Evolutionary conservation across 2,329 filamentous ascomycete species (phyloP).

Genomic region (Coniochaeta ligniaria): DNA sequence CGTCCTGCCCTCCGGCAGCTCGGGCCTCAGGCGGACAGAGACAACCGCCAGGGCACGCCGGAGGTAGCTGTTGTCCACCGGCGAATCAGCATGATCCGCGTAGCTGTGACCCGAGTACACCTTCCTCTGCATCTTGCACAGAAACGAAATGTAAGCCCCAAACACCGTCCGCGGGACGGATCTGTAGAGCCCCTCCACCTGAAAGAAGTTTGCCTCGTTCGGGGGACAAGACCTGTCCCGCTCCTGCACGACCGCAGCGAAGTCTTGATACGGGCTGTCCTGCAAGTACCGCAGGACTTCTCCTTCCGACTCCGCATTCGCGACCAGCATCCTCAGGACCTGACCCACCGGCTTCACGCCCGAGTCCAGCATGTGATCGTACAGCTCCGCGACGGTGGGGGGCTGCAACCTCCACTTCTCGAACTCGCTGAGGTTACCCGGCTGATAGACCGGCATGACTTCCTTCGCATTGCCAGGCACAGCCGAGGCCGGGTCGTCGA

Average conservation of each 20-base stretch:
- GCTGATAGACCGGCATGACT: constrained; percentile 40
- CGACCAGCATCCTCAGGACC: constrained; percentile 49
- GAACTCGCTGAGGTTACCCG: constrained; percentile 54
- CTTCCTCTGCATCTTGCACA: constrained; percentile 34
- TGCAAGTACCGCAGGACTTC: constrained; percentile 42
- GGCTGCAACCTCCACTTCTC: constrained; percentile 56
- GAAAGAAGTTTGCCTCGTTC: constrained; percentile 2
- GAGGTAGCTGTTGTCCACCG: constrained; percentile 9
- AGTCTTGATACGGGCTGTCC: constrained; percentile 29
- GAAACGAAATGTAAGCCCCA: constrained; percentile 41
- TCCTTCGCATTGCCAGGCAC: constrained; percentile 56
- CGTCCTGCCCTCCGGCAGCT: constrained; percentile 17
- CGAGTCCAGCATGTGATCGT: constrained; percentile 45
- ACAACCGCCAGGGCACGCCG: constrained; percentile 28
- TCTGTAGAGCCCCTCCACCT: constrained; percentile 11
- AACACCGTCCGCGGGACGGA: constrained; percentile 31
- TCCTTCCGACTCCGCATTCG: constrained; percentile 38
- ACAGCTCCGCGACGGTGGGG: constrained; percentile 52
- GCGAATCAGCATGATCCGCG: constrained; percentile 1
- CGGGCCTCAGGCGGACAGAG: constrained; percentile 16
- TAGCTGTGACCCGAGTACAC: constrained; percentile 8
- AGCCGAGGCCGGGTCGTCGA: constrained; percentile 14
- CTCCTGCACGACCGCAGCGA: neutral
- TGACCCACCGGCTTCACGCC: constrained; percentile 39
- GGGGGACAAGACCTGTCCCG: neutral